These are phyloP conservation scores for Andrographis paniculata DNA, from an alignment of 305 asterid genomes.

Conservation along the genomic window DNA sequence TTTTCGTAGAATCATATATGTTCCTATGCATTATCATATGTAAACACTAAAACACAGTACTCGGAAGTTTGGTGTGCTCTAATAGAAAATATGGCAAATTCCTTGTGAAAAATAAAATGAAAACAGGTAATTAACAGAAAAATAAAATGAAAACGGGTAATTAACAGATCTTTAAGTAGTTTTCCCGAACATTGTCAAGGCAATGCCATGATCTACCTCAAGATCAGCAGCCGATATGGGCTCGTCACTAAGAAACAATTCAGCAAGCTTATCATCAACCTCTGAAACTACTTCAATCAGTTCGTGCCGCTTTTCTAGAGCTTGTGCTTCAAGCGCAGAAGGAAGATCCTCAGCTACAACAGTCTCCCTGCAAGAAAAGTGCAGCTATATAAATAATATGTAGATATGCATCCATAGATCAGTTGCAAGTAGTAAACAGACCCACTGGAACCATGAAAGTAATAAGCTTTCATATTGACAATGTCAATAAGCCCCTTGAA, in stretches of 20 bases:
- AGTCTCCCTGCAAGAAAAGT: slow-evolving; percentile 53
- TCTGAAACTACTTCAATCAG: slow-evolving; percentile 89
- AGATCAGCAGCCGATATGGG: slow-evolving; percentile 76
- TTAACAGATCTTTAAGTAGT: no score
- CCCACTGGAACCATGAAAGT: slow-evolving; percentile 92
- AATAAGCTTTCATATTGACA: slow-evolving; percentile 73
- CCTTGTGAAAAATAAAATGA: no score
- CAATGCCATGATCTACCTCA: slow-evolving; percentile 40
- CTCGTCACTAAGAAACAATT: slow-evolving; percentile 80
- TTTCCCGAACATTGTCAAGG: slow-evolving; percentile 2
- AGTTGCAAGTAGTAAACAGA: slow-evolving; percentile 35
- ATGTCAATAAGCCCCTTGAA: slow-evolving; percentile 94
- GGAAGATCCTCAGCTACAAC: slow-evolving; percentile 79
- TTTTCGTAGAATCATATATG: no score
- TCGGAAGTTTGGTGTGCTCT: no score
- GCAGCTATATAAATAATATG: slow-evolving; percentile 7
- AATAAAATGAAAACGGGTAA: no score
- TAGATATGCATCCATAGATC: slow-evolving; percentile 9
- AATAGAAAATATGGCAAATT: no score
- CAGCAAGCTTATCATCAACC: slow-evolving; percentile 96
- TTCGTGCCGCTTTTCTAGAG: slow-evolving; percentile 81
- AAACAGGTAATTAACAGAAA: no score
- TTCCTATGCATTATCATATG: no score
- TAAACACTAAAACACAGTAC: no score
- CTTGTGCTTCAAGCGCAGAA: slow-evolving; percentile 51